These are phyloP conservation scores for Komagataea norvegica DNA, from an alignment of 1,139 yeast genomes.

Conservation along the genomic window DNA sequence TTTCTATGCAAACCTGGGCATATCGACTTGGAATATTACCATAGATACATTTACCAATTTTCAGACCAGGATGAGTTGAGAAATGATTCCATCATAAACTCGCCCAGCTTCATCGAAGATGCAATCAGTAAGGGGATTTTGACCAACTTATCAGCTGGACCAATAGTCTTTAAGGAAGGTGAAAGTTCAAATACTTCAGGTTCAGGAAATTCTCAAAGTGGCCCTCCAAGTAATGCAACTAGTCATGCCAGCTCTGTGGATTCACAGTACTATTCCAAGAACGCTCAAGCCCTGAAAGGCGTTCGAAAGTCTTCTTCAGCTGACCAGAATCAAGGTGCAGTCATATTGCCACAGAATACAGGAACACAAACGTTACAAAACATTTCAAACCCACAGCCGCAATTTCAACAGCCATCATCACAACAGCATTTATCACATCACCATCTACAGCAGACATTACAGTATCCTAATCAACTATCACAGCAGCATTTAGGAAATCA, in stretches of 20 bases:
- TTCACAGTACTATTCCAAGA: too few relatives aligned
- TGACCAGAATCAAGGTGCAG: not conserved
- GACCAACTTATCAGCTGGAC: constrained; percentile 13
- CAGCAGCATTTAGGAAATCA: constrained; percentile 7
- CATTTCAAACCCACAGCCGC: constrained; percentile 2
- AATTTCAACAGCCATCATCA: constrained; percentile 5
- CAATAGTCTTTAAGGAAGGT: constrained; percentile 11
- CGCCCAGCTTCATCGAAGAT: constrained; percentile 23
- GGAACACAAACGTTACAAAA: not conserved
- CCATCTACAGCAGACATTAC: constrained; percentile 8
- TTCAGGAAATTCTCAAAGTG: not conserved
- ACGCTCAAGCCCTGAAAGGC: not conserved
- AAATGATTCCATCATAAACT: constrained; percentile 16
- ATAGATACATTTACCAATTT: constrained; percentile 19
- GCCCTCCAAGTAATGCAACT: not conserved
- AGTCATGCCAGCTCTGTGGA: not conserved
- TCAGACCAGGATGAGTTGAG: constrained; percentile 9
- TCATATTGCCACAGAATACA: constrained; percentile 1
- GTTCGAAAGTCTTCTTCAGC: not conserved
- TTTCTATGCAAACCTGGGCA: constrained; percentile 24
- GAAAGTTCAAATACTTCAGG: constrained; percentile 1
- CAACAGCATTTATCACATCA: constrained; percentile 4
- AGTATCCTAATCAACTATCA: constrained; percentile 1
- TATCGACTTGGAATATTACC: constrained; percentile 24
- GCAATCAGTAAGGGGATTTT: constrained; percentile 23